phyloP scores from a whole-genome alignment of 2,329 filamentous ascomycete genomes.

The Xylariaceae sp. region DNA sequence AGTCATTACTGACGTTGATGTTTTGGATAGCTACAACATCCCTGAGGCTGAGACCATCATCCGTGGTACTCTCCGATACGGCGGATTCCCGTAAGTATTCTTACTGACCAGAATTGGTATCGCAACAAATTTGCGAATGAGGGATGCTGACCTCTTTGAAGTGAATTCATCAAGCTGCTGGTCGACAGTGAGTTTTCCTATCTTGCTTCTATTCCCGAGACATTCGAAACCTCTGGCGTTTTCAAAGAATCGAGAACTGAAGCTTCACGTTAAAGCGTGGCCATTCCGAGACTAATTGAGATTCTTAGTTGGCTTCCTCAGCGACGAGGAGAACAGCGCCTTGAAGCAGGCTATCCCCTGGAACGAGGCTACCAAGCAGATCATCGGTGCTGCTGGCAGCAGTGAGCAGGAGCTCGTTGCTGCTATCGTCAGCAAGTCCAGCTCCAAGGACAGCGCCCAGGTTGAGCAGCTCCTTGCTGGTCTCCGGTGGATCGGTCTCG shows the following conservation, averaged over 20 bases:
- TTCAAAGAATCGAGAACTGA: background rate
- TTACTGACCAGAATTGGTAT: background rate
- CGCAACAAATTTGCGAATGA: background rate
- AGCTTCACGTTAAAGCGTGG: background rate
- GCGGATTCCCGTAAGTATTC: slow-evolving; percentile 62
- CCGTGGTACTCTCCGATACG: slow-evolving; percentile 78
- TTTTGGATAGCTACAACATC: slow-evolving; percentile 59
- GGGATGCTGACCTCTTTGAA: slow-evolving; percentile 2
- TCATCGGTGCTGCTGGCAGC: slow-evolving; percentile 63
- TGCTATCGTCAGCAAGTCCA: slow-evolving; percentile 70
- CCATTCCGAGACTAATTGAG: background rate
- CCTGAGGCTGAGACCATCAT: slow-evolving; percentile 86
- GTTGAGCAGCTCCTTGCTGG: slow-evolving; percentile 65
- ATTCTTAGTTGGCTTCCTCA: slow-evolving; percentile 65
- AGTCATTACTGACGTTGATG: background rate
- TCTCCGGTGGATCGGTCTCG: slow-evolving; percentile 59
- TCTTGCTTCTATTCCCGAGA: background rate
- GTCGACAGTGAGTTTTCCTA: slow-evolving; percentile 53
- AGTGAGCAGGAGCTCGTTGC: slow-evolving; percentile 64
- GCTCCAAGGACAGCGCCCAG: slow-evolving; percentile 63
- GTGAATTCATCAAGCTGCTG: slow-evolving; percentile 75
- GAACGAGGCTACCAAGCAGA: slow-evolving; percentile 77
- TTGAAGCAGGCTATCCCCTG: slow-evolving; percentile 66
- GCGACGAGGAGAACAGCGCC: slow-evolving; percentile 59
- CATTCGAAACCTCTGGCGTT: too few species aligned